Base-by-base conservation (phyloP, 2,329 filamentous ascomycete species). In the Paraphoma sp. region DNA sequence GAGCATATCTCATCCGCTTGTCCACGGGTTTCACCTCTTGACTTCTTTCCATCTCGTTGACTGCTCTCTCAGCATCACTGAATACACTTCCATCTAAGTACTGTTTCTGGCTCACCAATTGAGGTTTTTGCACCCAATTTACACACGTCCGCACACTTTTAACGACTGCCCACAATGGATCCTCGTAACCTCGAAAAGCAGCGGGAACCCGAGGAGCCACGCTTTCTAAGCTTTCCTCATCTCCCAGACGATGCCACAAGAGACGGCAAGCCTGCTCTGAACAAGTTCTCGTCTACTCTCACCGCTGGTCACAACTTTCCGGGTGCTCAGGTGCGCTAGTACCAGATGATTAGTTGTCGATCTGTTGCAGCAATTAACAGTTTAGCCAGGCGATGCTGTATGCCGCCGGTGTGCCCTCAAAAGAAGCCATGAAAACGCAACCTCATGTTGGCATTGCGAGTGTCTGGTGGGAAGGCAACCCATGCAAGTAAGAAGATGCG, bases 391-490 rank as follows among this genome's bases (percentile, higher is more conserved):
- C 94, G 42, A 97, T 97, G 94, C 85, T 98, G 18, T 98, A 96
- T 78, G 93, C 91, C 12, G 93, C 94, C 8, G 94, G 94, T 23
- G 90, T 98, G 33, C 91, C 93, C 1, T 86, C 92, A 72, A 84
- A 87, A 68, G 83, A 95, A 53, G 87, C 89, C 70, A 96, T 98
- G 91, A 93, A 94, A 79, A 94, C 85, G 54, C 90, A 90, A 51
- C 92, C 94, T 11, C 94, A 98, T 62, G 91, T 98, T 28, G 94
- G 94, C 55, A 87, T 97, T 71, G 90, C 93, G 7, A 93, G 90
- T 5, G 91, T 97, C 4, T 97, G 93, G 93, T 98, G 93, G 93
- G 93, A 97, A 78, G 94, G 94, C 29, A 97, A 97, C 74, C 92
- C 94, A 38, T 97, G 93, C 87, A 97, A 97, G 89, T 91, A 78